Evolutionary conservation across 2,329 filamentous ascomycete species (phyloP), one percentile per base, ranked within the genome.

Genomic region (Colletotrichum viniferum): DNA sequence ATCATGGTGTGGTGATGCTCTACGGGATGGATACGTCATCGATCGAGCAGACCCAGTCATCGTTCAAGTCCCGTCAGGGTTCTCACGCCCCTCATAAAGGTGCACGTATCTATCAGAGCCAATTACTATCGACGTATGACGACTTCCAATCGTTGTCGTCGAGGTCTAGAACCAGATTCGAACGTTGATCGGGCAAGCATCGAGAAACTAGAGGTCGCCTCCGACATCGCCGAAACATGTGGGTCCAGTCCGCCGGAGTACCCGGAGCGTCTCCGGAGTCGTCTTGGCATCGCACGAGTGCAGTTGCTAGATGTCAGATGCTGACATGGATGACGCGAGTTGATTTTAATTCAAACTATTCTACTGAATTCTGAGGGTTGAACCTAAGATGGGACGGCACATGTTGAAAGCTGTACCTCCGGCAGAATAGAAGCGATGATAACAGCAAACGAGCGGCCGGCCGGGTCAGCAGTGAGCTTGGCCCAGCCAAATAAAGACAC

Each of bases 1-100:
- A 28, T 34, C 32, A 64, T 64, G 48, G 62, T 65, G 14, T 38
- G 30, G n/a, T 71, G 21, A 62, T 43, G n/a, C 7, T 32, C 10
- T 55, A 21, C 10, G 18, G 55, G 36, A 55, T 71, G 24, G 24
- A 43, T 67, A 74, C 72, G 72, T 74, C 72, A 74, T 74, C 52
- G 30, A 71, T 32, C 55, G 26, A 38, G 55, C 61, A 62, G 34
- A 61, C 28, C 28, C 48, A 14, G 67, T 58, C 21, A n/a, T 52
- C 21, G 30, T 38, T 38, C 68, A 67, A 56, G 55, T 38, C 58
- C 68, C 55, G 60, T 36, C 10, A 34, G 58, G n/a, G 43, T 52
- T 52, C 43, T 52, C 43, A 13, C 10, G 43, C n/a, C n/a, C 43
- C 0, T 21, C 43, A 52, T 3, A 21, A 52, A 52, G 12, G n/a